Conservation (phyloP, 805 yeast genomes). For the Candida maris region DNA sequence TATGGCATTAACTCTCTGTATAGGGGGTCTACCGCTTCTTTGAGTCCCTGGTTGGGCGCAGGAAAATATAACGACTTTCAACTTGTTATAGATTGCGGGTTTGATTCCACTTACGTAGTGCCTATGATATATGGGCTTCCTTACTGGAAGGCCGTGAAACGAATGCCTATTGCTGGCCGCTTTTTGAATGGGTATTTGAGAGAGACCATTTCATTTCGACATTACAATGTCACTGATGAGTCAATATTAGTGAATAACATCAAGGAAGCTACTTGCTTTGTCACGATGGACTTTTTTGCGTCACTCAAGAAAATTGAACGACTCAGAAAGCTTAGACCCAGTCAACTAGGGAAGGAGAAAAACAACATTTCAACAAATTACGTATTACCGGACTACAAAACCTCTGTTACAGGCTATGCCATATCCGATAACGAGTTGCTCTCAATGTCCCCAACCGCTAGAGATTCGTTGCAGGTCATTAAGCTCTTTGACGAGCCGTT, state of each 20-base stretch:
- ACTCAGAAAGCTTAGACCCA: constrained; percentile 19
- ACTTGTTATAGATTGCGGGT: constrained; percentile 85
- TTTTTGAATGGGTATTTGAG: constrained; percentile 76
- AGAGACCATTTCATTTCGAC: constrained; percentile 83
- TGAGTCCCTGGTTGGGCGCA: constrained; percentile 57
- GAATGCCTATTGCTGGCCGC: constrained; percentile 84
- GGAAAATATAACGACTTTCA: constrained; percentile 50
- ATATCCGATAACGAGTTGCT: constrained; percentile 14
- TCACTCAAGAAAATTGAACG: constrained; percentile 26
- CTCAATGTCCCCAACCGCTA: constrained; percentile 3
- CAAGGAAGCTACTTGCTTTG: constrained; percentile 72
- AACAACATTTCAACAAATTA: constrained; percentile 53
- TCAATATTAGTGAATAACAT: constrained; percentile 78
- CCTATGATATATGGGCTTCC: constrained; percentile 81
- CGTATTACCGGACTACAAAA: constrained; percentile 83
- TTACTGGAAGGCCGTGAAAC: constrained; percentile 70
- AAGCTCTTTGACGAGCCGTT: constrained; percentile 80
- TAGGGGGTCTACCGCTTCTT: constrained; percentile 58
- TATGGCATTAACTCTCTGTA: constrained; percentile 73
- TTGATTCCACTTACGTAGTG: constrained; percentile 77
- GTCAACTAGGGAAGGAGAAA: constrained; percentile 19
- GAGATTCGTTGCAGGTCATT: constrained; percentile 48
- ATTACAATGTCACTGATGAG: constrained; percentile 92
- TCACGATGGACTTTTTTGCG: constrained; percentile 53
- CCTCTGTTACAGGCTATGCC: constrained; percentile 67